Evolutionary conservation across 1,284 basidiomycete genomes (phyloP).

Genomic region (Ceraceosorus guamensis): DNA sequence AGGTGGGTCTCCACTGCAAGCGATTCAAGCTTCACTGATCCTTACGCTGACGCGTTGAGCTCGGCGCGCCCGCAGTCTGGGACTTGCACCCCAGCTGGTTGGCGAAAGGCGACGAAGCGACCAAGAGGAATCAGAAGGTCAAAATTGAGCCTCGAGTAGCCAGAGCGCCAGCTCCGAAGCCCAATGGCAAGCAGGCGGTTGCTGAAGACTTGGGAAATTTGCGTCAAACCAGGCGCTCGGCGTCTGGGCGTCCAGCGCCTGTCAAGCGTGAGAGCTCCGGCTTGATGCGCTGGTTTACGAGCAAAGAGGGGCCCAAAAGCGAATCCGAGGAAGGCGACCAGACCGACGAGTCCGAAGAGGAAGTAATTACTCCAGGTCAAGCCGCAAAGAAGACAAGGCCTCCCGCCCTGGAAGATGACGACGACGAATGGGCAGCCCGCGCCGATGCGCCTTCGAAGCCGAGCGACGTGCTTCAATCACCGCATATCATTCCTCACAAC

Average conservation of each 20-base stretch:
- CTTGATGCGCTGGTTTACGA: conserved; percentile 13
- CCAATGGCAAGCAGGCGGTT: too few species aligned
- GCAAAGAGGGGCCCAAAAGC: too few species aligned
- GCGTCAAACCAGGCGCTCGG: too few species aligned
- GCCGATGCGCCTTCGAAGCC: conserved; percentile 4
- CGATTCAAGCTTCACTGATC: neutral
- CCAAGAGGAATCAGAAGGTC: too few species aligned
- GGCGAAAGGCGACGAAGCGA: neutral
- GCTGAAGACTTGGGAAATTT: too few species aligned
- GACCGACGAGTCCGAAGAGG: conserved; percentile 14
- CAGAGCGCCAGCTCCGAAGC: too few species aligned
- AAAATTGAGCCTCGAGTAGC: too few species aligned
- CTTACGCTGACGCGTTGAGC: neutral
- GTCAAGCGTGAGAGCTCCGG: conserved; percentile 1
- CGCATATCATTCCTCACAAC: conserved; percentile 35
- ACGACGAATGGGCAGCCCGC: too few species aligned
- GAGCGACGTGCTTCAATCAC: conserved; percentile 20
- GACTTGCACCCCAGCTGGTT: conserved; percentile 12
- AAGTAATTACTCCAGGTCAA: conserved; percentile 1
- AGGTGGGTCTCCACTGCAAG: conserved; percentile 6
- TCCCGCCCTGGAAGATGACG: neutral
- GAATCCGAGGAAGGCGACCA: conserved; percentile 11
- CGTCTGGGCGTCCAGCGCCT: too few species aligned
- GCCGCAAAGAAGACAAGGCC: too few species aligned
- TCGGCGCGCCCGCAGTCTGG: conserved; percentile 6